Evolutionary conservation across 106 monocot genomes (phyloP), one percentile per base, ranked within the genome.

Genomic region (Dendrobium catenatum): DNA sequence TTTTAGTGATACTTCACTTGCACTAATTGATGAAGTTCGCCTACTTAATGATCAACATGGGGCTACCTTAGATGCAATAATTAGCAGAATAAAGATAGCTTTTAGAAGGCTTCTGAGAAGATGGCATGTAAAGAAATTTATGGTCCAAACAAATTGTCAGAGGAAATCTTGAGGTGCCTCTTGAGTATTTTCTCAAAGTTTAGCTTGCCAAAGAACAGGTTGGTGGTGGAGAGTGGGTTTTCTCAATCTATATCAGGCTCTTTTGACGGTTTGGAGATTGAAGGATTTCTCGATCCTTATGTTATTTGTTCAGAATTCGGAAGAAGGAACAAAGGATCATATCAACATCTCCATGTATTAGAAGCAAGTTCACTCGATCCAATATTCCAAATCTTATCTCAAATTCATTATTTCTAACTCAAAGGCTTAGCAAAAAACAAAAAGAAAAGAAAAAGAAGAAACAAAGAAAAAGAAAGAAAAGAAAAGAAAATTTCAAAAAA

Each of bases 21-120:
- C 93, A 79, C 87, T 98, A 41, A 93, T 98, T 81, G 97, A 98
- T 82, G 97, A 98, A 88, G 94, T 98, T 47, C 97, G 94, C 79
- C 86, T 98, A 29, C 88, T 98, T 42, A 98, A 89, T 79, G 97
- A 98, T 64, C 97, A 88, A 44, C 89, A 94, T 64, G 97, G 97
- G 68, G 97, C 94, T 82, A 82, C 94, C 64, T 85, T 98, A 59
- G 97, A 98, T 88, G 97, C 97, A 82, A 80, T 98, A 61, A 80
- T 98, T 84, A 94, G 97, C 80, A 92, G 97, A 83, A 89, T 94
- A 83, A 98, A 98, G 80, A 98, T n/a, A 20, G 4, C 59, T 59
- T 59, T 29, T 42, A 16, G 3, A 33, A 16, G 18, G 55, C 10
- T 19, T 78, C 55, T 16, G 17, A 78, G 37, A 26, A 78, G 16